Percentiles rank a stretch among this genome's conserved stretches.
Conservation (phyloP, 1,139 yeast genomes). For the Wickerhamomyces sp. region DNA sequence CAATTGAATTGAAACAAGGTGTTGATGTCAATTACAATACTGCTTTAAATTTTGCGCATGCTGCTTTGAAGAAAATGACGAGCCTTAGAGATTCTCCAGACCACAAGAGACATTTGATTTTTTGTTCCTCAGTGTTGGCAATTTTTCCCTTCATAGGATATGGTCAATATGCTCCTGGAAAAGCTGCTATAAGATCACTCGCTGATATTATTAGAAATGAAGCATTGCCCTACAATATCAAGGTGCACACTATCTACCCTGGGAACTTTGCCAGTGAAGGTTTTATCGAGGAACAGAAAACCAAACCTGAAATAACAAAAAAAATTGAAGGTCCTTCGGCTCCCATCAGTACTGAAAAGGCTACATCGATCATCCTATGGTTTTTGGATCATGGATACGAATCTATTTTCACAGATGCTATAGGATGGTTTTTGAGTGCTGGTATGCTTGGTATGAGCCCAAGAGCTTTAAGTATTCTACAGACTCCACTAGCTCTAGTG, state of each 20-base stretch:
- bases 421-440: conserved; percentile 79
- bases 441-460: conserved; percentile 55
- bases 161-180: conserved; percentile 83
- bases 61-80: conserved; percentile 45
- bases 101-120: conserved; percentile 53
- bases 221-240: conserved; percentile 57
- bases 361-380: conserved; percentile 58
- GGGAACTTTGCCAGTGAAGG: conserved; percentile 94
- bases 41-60: conserved; percentile 66
- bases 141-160: conserved; percentile 90
- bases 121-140: conserved; percentile 79
- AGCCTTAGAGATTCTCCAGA: conserved; percentile 5
- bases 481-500: conserved; percentile 33
- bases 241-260: conserved; percentile 67
- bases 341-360: conserved; percentile 63
- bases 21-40: conserved; percentile 69
- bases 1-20: conserved; percentile 56
- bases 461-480: conserved; percentile 13
- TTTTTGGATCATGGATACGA: conserved; percentile 64
- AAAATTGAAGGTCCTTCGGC: conserved; percentile 80
- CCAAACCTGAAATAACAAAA: conserved; percentile 83
- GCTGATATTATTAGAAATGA: conserved; percentile 83
- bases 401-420: conserved; percentile 73
- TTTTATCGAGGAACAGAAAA: conserved; percentile 67
- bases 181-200: conserved; percentile 74